Evolutionary conservation across 2,329 filamentous ascomycete species (phyloP).

Genomic region (Colletotrichum chlorophyti): DNA sequence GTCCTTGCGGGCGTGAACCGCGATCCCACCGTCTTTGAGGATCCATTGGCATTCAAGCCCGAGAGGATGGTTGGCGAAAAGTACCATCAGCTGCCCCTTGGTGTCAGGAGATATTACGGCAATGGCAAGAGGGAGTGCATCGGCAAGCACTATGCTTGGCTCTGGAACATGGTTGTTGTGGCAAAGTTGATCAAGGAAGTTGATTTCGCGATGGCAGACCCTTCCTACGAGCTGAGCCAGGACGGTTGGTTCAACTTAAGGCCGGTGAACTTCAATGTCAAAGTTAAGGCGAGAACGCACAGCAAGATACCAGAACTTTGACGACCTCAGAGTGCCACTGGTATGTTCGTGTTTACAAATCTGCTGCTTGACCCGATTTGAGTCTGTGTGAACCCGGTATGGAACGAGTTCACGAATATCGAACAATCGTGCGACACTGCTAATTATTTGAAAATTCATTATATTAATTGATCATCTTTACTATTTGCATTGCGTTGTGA

Average conservation of each 20-base stretch:
- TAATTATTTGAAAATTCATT: too few relatives aligned
- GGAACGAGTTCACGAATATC: too few relatives aligned
- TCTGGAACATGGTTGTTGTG: conserved; percentile 50
- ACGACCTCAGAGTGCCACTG: neutral
- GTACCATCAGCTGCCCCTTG: conserved; percentile 49
- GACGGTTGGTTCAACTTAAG: conserved; percentile 61
- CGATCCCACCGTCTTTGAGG: conserved; percentile 54
- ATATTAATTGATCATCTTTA: neutral
- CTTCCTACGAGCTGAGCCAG: conserved; percentile 47
- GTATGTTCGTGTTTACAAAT: too few relatives aligned
- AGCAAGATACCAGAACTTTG: conserved; percentile 2
- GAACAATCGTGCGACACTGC: too few relatives aligned
- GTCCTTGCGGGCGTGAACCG: conserved; percentile 58
- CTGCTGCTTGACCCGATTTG: neutral
- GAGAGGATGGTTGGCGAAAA: conserved; percentile 56
- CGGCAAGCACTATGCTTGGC: conserved; percentile 57
- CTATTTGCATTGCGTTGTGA: neutral
- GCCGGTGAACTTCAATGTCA: conserved; percentile 53
- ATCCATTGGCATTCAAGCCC: conserved; percentile 52
- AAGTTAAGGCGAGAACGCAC: conserved; percentile 44
- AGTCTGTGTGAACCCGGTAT: too few relatives aligned
- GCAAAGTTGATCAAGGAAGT: conserved; percentile 51
- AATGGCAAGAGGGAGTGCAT: conserved; percentile 60
- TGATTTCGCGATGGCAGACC: conserved; percentile 52
- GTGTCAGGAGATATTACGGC: conserved; percentile 58